Evolutionary conservation across 129 eudicot species (phyloP), one percentile per base, ranked within the genome.

Genomic region (Flaveria linearis): DNA sequence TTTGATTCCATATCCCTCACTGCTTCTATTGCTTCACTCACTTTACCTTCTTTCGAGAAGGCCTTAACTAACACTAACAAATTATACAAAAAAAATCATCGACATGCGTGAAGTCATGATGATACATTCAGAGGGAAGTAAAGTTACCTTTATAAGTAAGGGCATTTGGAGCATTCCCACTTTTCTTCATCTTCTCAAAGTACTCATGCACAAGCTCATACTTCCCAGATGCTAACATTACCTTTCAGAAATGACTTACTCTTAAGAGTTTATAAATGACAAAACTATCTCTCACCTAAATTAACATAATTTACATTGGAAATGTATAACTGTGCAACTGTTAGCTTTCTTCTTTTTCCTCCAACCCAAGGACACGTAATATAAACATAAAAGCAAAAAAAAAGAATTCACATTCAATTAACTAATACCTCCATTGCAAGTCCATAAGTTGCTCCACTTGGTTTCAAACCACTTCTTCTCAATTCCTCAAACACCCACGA

Each of bases 351-450:
- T 1, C 26, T 20, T 43, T 66, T n/a, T 67, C 73, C 17, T 68
- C 12, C 33, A 68, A 68, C 10, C 16, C 17, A 26, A 68, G 39
- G 12, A 20, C 33, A 68, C 41, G 2, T 12, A 68, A 45, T 11
- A 20, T 46, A 42, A 50, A 33, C 47, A 75, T 4, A 26, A 23
- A 25, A 62, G 7, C 3, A 8, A 68, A 45, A 55, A 56, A 17
- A 14, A 49, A 36, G 7, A 33, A 33, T 69, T 68, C 30, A 52
- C 58, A 65, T 20, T 43, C 16, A 66, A 68, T 17, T 69, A 68
- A 69, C 20, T 52, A 70, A 33, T 84, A 94, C 98, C 98, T 94
- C 98, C 98, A 94, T 94, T 69, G 98, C 96, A 72, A 94, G 92
- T 69, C 98, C 98, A 77, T 85, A 94, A 69, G 93, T 94, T 62